phyloP scores from a whole-genome alignment of 768 basidiomycete genomes.

The Rhodotorula sphaerocarpa region DNA sequence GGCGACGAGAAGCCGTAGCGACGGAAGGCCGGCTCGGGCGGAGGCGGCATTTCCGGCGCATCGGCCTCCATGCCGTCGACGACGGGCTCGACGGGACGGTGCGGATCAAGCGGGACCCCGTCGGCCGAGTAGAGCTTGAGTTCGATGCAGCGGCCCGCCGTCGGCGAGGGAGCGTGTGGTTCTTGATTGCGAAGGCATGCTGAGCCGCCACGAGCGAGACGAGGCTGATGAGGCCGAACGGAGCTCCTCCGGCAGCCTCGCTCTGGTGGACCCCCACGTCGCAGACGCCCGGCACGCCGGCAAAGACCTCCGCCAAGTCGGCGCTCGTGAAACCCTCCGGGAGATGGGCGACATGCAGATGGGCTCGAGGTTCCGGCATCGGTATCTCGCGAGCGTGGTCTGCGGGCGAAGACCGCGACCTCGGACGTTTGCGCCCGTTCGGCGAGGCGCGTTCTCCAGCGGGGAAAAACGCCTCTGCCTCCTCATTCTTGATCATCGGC shows the following conservation, averaged over 20 bases:
- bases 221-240: conserved; percentile 13
- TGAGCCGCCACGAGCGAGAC: background rate
- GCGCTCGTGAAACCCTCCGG: background rate
- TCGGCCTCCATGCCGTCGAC: background rate
- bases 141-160: background rate
- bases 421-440: conserved; percentile 1
- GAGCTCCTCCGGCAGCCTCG: background rate
- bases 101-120: conserved; percentile 8
- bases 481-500: conserved; percentile 7
- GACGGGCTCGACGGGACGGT: background rate
- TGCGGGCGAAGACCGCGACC: background rate
- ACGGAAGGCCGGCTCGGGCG: background rate
- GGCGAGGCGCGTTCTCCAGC: background rate
- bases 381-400: background rate
- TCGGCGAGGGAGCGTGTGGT: background rate
- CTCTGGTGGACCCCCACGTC: background rate
- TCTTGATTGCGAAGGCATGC: conserved; percentile 5
- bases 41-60: background rate
- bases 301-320: background rate
- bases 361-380: background rate
- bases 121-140: conserved; percentile 19
- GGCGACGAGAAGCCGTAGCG: background rate
- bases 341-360: conserved; percentile 18
- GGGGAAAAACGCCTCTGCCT: conserved; percentile 1
- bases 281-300: conserved; percentile 1